Base-by-base conservation (phyloP, 2,329 filamentous ascomycete species). In the Xylariaceae sp. region DNA sequence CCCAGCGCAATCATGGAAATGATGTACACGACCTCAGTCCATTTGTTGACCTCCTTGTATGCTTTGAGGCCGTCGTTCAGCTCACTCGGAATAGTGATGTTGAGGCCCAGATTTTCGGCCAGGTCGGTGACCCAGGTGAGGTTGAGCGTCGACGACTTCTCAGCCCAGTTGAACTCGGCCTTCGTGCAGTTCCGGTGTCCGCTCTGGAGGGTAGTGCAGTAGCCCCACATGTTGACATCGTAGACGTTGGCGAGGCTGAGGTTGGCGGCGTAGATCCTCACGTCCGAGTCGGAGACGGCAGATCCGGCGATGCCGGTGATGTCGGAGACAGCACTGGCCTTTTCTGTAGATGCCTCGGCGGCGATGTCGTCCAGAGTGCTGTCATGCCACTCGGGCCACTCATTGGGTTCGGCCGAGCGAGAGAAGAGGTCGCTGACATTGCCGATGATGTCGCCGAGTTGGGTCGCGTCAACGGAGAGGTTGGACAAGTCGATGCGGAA, bases 151-250 rank as follows among this genome's bases (percentile, higher is more conserved):
- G 82, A 69, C 59, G 80, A 75, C 27, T 29, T 29, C 10, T n/a
- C 18, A 50, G 83, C 87, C 77, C 85, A 98, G 62, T 86, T 68
- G 49, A 80, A 79, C 57, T 80, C 65, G 35, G 79, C 70, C 47
- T 77, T 68, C 33, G 78, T 80, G 74, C 90, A 96, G 47, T 71
- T 65, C 43, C 69, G 67, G 42, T 70, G 67, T 49, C 68, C 67
- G 45, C 72, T 70, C 45, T 67, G 58, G 32, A 70, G 61, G 33
- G 72, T 77, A 37, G 68, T 65, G 73, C 92, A 96, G 72, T 88
- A 94, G 56, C 83, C 83, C 83, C 86, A 94, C 23, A 96, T 70
- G 53, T 75, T 77, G 54, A 96, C 70, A 40, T 83, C 74, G 72
- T 95, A 96, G 52, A 78, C 70, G 55, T 90, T 77, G 51, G 72